Percentiles rank a stretch among this genome's conserved stretches.
These are phyloP conservation scores for Protea cynaroides DNA, from an alignment of 164 flowering plant genomes.

Conservation along the genomic window DNA sequence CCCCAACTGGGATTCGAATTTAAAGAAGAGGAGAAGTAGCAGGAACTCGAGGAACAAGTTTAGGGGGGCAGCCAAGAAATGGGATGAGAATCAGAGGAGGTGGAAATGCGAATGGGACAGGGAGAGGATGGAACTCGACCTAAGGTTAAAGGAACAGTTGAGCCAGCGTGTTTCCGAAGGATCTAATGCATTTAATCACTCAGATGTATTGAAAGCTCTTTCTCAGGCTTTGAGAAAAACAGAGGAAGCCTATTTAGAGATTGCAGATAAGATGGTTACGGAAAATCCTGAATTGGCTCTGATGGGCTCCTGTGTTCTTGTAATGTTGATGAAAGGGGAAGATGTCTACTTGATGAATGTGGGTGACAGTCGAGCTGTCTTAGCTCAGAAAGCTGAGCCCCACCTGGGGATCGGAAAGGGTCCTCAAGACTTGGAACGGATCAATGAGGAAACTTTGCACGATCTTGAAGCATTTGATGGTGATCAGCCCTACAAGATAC, in stretches of 20 bases:
- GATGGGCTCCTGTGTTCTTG: constrained; percentile 92
- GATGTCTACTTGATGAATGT: constrained; percentile 82
- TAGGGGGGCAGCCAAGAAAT: constrained; percentile 24
- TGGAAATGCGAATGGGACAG: constrained; percentile 42
- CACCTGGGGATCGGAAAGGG: constrained; percentile 27
- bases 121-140: constrained; percentile 36
- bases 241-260: constrained; percentile 61
- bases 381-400: constrained; percentile 42
- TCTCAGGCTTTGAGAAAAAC: constrained; percentile 63
- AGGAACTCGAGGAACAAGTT: constrained; percentile 19
- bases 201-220: constrained; percentile 65
- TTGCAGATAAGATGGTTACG: constrained; percentile 55
- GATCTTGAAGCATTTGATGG: constrained; percentile 29
- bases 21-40: background rate
- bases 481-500: constrained; percentile 17
- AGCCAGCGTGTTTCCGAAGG: constrained; percentile 17
- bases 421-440: constrained; percentile 35
- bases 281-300: constrained; percentile 81
- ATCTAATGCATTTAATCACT: constrained; percentile 29
- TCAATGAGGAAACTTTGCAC: constrained; percentile 37
- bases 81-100: constrained; percentile 34
- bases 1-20: constrained; percentile 11
- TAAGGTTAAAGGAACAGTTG: constrained; percentile 31
- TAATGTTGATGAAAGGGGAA: constrained; percentile 75
- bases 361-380: constrained; percentile 69